Evolutionary conservation across 1,139 yeast genomes (phyloP), one percentile per base, ranked within the genome.

Genomic region (Hyphopichia burtonii): DNA sequence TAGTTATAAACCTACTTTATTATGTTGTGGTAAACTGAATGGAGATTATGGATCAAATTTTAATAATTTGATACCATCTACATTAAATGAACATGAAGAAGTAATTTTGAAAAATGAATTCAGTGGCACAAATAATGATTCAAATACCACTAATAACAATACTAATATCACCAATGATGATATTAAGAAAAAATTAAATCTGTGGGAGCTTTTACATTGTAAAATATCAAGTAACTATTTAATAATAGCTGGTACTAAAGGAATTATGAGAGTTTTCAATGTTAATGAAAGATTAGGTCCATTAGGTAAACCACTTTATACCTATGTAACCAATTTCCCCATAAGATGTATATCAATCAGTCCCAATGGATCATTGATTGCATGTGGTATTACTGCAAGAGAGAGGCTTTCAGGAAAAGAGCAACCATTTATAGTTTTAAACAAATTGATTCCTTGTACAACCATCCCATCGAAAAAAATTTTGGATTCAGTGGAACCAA

Each of bases 321-420:
- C 87, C 0, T 81, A 86, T 55, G 67, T 76, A 34, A 82, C 91
- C 23, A 78, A 78, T 46, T 86, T 86, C 59, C 91, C 94, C 1
- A 84, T 90, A 30, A 65, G 95, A 44, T 88, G 96, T 54, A 71
- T 88, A 43, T 83, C 89, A 16, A 70, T 88, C 1, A 78, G 94
- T 7, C 78, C 82, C 0, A 71, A 76, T 47, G 89, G 86, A 31
- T 68, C 75, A 10, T 68, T 83, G 33, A 69, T 90, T 10, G 95
- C 95, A 1, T 80, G 90, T 52, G 94, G 96, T 0, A 83, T 90
- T 22, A 85, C 91, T 0, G 93, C 96, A 0, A 77, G 82, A 47
- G 94, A 87, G 53, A 71, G 86, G 46, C 65, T 78, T 17, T 77
- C 84, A 1, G 83, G 83, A 8, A 75, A 81, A 34, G 95, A 86